Percentiles rank a stretch among this genome's conserved stretches.
These are phyloP conservation scores for Helminthosporium solani DNA, from an alignment of 2,329 filamentous ascomycete genomes.

Conservation along the genomic window DNA sequence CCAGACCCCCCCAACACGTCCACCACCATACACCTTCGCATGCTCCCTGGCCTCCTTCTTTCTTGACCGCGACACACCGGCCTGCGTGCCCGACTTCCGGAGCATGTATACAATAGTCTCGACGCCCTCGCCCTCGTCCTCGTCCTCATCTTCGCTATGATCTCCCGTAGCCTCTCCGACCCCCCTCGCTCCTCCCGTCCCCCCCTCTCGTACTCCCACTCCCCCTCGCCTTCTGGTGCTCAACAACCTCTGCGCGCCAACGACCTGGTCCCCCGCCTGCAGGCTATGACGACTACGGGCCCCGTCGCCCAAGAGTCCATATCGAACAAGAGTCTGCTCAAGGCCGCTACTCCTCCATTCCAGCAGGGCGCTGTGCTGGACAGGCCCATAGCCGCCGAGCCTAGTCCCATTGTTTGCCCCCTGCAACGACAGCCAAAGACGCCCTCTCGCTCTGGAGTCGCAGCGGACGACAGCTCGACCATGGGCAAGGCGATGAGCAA, in stretches of 20 bases:
- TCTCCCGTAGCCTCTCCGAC: conserved; percentile 14
- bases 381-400: background rate
- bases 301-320: conserved; percentile 8
- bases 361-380: background rate
- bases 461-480: conserved; percentile 3
- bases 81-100: conserved; percentile 9
- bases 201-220: conserved; percentile 9
- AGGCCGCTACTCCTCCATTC: conserved; percentile 3
- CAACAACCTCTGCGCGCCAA: no score
- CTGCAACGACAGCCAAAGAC: background rate
- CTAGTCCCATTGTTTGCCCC: background rate
- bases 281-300: conserved; percentile 21
- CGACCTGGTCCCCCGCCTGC: conserved; percentile 26
- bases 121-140: conserved; percentile 13
- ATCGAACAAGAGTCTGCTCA: conserved; percentile 6
- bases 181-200: background rate
- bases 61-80: conserved; percentile 7
- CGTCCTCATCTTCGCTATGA: conserved; percentile 27
- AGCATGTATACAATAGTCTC: conserved; percentile 28
- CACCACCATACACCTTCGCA: no score
- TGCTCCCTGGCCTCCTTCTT: conserved; percentile 13
- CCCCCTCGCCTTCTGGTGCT: no score
- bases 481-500: conserved; percentile 30
- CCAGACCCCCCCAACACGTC: conserved; percentile 18
- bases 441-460: background rate